phyloP scores from a whole-genome alignment of 148 eudicot species.

The Heliosperma pusillum region DNA sequence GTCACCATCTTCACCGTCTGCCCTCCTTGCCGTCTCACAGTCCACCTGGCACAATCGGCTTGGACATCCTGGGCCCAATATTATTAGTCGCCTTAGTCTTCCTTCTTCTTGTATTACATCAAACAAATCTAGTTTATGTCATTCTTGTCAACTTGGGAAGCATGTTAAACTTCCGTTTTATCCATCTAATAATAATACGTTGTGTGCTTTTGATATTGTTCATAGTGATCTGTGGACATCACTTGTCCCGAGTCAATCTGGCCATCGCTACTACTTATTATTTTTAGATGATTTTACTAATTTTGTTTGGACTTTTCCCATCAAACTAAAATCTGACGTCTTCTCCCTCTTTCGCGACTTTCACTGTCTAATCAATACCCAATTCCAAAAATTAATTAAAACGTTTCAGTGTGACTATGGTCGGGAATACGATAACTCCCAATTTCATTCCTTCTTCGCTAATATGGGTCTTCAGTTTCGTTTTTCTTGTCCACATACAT shows the following conservation, averaged over 20 bases:
- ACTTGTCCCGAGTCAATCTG: too few relatives aligned
- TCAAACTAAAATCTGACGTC: not conserved
- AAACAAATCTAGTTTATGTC: too few relatives aligned
- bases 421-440: not conserved
- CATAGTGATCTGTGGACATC: too few relatives aligned
- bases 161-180: not conserved
- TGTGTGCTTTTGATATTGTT: too few relatives aligned
- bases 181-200: not conserved
- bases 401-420: not conserved
- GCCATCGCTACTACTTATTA: too few relatives aligned
- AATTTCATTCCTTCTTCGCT: too few relatives aligned
- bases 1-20: not conserved
- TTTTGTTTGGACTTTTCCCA: not conserved
- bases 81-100: not conserved
- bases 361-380: not conserved
- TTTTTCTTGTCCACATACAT: too few relatives aligned
- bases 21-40: not conserved
- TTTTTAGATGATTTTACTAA: too few relatives aligned
- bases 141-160: too few relatives aligned
- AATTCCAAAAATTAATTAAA: not conserved
- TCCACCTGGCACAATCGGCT: not conserved
- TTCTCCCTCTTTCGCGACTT: not conserved
- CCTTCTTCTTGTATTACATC: not conserved
- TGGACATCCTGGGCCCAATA: not conserved
- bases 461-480: too few relatives aligned